A percentile compares a stretch with the other conserved stretches of the same genome.
phyloP scores from a whole-genome alignment of 805 yeast species.

The Candida montana region DNA sequence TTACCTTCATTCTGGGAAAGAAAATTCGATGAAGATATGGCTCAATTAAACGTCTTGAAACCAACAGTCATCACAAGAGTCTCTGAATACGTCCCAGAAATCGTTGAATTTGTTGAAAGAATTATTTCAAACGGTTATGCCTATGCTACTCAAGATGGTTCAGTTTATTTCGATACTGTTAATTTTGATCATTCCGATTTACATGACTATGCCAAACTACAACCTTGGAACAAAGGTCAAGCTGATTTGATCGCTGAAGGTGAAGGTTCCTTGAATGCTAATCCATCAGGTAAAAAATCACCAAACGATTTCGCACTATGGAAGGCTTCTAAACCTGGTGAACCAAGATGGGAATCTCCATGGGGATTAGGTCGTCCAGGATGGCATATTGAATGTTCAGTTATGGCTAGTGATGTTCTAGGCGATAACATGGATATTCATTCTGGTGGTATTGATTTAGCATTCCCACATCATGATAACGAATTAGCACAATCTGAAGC shows the following conservation, averaged over 20 bases:
- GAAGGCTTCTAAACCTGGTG: conserved; percentile 96
- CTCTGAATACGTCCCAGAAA: conserved; percentile 92
- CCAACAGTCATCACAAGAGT: conserved; percentile 89
- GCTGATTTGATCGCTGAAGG: conserved; percentile 85
- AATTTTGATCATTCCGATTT: conserved; percentile 65
- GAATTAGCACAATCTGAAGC: conserved; percentile 98
- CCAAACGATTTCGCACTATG: conserved; percentile 91
- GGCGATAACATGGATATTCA: conserved; percentile 89
- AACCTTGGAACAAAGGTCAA: conserved; percentile 97
- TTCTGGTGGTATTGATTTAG: conserved; percentile 94
- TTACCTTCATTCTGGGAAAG: conserved; percentile 89
- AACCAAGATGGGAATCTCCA: conserved; percentile 91
- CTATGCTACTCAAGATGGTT: conserved; percentile 77
- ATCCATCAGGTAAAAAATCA: conserved; percentile 56
- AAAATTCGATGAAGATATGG: conserved; percentile 83
- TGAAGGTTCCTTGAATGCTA: conserved; percentile 74
- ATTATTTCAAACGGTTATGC: conserved; percentile 82
- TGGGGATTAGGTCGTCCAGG: conserved; percentile 99
- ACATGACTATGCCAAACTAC: conserved; percentile 91
- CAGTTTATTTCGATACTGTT: conserved; percentile 91
- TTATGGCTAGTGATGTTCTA: conserved; percentile 89
- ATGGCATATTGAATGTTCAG: conserved; percentile 99
- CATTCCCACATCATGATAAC: conserved; percentile 98
- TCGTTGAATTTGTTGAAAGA: conserved; percentile 67
- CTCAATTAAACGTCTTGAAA: conserved; percentile 72